Conservation (phyloP, 345 rosid species). For the Linum trigynum region DNA sequence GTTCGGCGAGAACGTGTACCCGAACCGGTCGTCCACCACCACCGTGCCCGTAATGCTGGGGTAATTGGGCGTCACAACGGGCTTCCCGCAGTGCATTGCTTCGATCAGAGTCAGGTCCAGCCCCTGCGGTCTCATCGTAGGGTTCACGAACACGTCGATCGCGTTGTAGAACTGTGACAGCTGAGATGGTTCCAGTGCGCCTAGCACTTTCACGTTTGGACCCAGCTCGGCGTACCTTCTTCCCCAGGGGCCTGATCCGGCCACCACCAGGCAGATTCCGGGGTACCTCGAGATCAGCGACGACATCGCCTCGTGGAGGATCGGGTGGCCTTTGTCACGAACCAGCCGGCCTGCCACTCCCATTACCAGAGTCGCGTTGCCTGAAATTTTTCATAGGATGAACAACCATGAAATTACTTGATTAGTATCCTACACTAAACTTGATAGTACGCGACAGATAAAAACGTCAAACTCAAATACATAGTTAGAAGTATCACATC, state of each 20-base stretch:
- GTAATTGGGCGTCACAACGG: constrained; percentile 54
- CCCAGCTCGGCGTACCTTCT: constrained; percentile 51
- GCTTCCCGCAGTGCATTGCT: constrained; percentile 70
- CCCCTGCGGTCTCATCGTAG: constrained; percentile 65
- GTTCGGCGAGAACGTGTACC: constrained; percentile 62
- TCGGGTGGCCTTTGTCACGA: constrained; percentile 69
- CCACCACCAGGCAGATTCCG: constrained; percentile 39
- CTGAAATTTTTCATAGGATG: neutral
- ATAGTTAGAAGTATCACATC: no score
- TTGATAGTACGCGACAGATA: no score
- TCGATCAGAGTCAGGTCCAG: constrained; percentile 58
- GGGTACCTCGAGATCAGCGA: constrained; percentile 28
- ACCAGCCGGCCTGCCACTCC: constrained; percentile 73
- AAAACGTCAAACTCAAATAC: no score
- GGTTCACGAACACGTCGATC: constrained; percentile 59
- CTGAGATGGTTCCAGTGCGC: constrained; percentile 38
- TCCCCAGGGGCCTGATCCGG: constrained; percentile 75
- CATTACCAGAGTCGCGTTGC: constrained; percentile 33
- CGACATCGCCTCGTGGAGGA: constrained; percentile 48
- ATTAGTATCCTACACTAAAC: no score
- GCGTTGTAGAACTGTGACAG: constrained; percentile 57
- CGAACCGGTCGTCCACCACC: constrained; percentile 37
- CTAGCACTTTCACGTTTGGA: constrained; percentile 42
- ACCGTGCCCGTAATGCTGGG: constrained; percentile 66
- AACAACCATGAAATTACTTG: no score